Evolutionary conservation across 371 early-diverging fungal genomes (phyloP), one percentile per base, ranked within the genome.

Genomic region (Phascolomyces articulosus): DNA sequence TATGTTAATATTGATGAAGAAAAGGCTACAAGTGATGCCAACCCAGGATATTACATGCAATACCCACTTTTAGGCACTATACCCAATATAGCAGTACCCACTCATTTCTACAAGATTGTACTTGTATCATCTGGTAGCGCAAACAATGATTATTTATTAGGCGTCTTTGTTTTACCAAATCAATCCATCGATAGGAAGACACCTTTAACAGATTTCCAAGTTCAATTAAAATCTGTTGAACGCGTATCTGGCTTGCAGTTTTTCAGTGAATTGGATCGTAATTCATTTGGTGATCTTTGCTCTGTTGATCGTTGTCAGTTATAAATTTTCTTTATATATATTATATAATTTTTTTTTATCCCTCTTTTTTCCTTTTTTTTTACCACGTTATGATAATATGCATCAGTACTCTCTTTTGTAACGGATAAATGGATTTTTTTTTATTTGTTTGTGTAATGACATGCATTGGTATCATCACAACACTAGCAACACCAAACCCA

Each of bases 21-120:
- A 21, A 24, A 29, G 3, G 34, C 23, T 4, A 21, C 53, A 4
- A 40, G 40, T 28, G 1, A 3, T 2, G 49, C 28, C 10, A 48
- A 38, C 13, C 54, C 63, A 40, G 69, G 64, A 18, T 75, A 68
- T 57, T 57, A 41, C 6, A 69, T 80, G 62, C 81, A 86, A 67
- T 90, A 84, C 65, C 84, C 87, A 40, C 85, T 96, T 24, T 85
- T 96, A 28, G 90, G 95, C 40, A 76, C 80, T 40, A 83, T 87
- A 15, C 91, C 93, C 51, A 91, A 89, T 61, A 78, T 92, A 27
- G 93, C 93, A 13, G 97, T 97, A 2, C 96, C 97, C 13, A 96
- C 96, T 0, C 96, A 95, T 65, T 95, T 94, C 71, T 97, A 80
- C 82, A 97, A 97, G 74, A 80, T 92, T 38, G 73, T 93, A 11